Conservation (phyloP, 192 early-diverging fungal species). For the Hyaloraphidium curvatum region DNA sequence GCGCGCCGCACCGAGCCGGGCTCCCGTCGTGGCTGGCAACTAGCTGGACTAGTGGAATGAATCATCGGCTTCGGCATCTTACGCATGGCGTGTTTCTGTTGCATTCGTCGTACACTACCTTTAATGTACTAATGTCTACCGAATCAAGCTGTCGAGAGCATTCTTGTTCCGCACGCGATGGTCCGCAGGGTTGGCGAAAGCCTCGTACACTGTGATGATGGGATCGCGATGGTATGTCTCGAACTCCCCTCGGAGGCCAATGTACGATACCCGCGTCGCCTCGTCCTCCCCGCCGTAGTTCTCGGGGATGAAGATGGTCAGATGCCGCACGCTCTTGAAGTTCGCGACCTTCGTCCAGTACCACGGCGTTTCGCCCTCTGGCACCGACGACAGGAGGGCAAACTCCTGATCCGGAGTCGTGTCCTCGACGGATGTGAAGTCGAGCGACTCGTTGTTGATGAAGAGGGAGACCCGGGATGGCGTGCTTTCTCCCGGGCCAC, state of each 20-base stretch:
- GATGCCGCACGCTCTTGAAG: slow-evolving; percentile 30
- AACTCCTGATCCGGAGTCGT: slow-evolving; percentile 59
- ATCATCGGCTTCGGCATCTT: no score
- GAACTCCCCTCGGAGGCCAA: slow-evolving; percentile 65
- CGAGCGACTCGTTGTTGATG: slow-evolving; percentile 74
- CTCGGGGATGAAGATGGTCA: slow-evolving; percentile 62
- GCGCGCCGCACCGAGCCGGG: no score
- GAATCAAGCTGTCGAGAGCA: no score
- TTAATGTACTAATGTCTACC: no score
- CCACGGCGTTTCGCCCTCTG: neutral
- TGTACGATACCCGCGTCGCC: slow-evolving; percentile 43
- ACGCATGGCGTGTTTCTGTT: no score
- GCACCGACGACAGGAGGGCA: slow-evolving; percentile 32
- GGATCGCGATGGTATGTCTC: slow-evolving; percentile 18
- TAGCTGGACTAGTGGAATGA: no score
- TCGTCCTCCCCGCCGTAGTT: slow-evolving; percentile 55
- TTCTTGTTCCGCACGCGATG: no score
- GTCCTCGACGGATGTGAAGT: slow-evolving; percentile 66
- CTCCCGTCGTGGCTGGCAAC: no score
- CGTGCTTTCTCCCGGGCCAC: slow-evolving; percentile 30
- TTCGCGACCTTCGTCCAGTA: neutral
- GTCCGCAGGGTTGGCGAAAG: slow-evolving; percentile 29
- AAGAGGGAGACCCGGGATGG: slow-evolving; percentile 37
- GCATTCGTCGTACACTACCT: no score
- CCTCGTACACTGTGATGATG: slow-evolving; percentile 32